These are phyloP conservation scores for Sporothrix phasma DNA, from an alignment of 2,329 filamentous ascomycete species.

Conservation along the genomic window DNA sequence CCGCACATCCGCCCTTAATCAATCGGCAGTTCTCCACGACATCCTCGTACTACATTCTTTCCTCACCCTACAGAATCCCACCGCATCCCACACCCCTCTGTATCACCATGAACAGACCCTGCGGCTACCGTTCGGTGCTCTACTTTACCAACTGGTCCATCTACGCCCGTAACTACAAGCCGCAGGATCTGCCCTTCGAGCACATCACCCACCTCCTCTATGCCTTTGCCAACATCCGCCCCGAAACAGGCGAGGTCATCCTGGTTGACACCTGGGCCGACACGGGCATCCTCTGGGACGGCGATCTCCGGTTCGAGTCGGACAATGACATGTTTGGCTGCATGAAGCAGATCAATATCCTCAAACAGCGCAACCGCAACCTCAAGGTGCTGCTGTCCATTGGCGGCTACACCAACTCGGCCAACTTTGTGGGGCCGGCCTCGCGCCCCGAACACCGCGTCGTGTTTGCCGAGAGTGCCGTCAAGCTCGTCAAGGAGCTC, in stretches of 20 bases:
- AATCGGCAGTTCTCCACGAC: no score
- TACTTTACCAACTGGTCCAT: conserved; percentile 80
- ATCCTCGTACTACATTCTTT: no score
- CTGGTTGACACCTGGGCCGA: conserved; percentile 56
- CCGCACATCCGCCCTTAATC: background rate
- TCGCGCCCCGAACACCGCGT: conserved; percentile 59
- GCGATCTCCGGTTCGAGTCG: conserved; percentile 58
- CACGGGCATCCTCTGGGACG: conserved; percentile 62
- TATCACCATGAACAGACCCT: background rate
- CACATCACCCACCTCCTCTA: conserved; percentile 86
- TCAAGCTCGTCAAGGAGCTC: conserved; percentile 66
- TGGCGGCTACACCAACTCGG: conserved; percentile 85
- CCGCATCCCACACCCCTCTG: background rate
- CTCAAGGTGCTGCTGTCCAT: conserved; percentile 80
- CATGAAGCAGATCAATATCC: conserved; percentile 75
- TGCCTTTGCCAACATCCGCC: conserved; percentile 75
- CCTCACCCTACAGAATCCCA: background rate
- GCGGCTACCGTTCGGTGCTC: conserved; percentile 54
- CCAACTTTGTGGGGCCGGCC: conserved; percentile 69
- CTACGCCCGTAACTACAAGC: conserved; percentile 76
- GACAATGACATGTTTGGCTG: conserved; percentile 83
- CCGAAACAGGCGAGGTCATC: conserved; percentile 68
- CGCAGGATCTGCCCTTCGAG: conserved; percentile 69
- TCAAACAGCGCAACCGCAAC: conserved; percentile 72
- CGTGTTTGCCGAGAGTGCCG: conserved; percentile 62